Conservation (phyloP, 495 filamentous ascomycete species). For the Diplogelasinospora grovesii region DNA sequence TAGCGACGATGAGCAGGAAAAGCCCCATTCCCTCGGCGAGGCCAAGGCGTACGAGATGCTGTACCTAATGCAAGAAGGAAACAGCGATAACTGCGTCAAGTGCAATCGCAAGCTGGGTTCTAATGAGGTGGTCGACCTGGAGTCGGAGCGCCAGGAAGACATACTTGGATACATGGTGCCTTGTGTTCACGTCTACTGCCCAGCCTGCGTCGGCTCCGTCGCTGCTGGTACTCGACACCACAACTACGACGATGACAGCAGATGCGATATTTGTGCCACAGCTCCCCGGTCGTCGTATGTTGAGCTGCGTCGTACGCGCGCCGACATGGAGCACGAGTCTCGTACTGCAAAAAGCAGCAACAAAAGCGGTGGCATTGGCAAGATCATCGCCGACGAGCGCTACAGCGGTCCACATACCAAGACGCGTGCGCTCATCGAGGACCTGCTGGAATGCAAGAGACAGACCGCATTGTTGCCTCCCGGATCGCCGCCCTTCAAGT, state of each 20-base stretch:
- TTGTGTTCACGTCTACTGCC: constrained; percentile 80
- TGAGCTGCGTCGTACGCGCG: constrained; percentile 57
- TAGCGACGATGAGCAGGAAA: constrained; percentile 58
- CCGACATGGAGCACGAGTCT: constrained; percentile 52
- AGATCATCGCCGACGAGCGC: constrained; percentile 54
- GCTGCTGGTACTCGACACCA: constrained; percentile 17
- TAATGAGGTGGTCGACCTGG: constrained; percentile 43
- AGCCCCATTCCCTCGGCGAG: constrained; percentile 44
- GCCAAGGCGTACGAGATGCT: constrained; percentile 77
- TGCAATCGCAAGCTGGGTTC: constrained; percentile 59
- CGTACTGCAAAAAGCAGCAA: constrained; percentile 29
- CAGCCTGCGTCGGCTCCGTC: constrained; percentile 56
- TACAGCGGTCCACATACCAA: constrained; percentile 90
- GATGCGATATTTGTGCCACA: constrained; percentile 10
- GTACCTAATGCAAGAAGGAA: constrained; percentile 69
- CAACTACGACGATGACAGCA: constrained; percentile 9
- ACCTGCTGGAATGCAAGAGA: constrained; percentile 53
- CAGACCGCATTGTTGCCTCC: constrained; percentile 52
- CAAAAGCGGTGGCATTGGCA: constrained; percentile 39
- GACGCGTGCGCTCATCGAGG: constrained; percentile 67
- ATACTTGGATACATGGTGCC: constrained; percentile 70
- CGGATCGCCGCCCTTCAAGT: constrained; percentile 66
- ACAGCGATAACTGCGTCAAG: constrained; percentile 58
- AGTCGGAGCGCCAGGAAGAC: constrained; percentile 53
- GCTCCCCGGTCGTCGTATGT: constrained; percentile 47